Conservation (phyloP, 2,329 filamentous ascomycete species). For the Monosporascus sp. region DNA sequence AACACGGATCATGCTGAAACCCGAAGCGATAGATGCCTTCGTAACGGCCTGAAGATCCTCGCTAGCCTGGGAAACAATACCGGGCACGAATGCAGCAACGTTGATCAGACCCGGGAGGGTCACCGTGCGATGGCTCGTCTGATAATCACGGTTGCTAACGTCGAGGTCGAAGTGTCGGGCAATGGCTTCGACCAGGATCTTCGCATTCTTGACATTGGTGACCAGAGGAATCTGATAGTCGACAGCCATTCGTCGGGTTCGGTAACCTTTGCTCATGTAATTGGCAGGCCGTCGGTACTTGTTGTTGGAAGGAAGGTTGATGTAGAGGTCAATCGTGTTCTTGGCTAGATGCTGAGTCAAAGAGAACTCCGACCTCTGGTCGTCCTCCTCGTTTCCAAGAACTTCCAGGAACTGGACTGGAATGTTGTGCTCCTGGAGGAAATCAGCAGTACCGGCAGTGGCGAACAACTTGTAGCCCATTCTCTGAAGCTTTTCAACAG, state of each 20-base stretch:
- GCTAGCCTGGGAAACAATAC: slow-evolving; percentile 59
- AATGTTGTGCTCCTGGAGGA: slow-evolving; percentile 86
- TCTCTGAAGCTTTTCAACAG: slow-evolving; percentile 81
- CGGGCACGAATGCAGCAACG: slow-evolving; percentile 74
- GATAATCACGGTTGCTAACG: slow-evolving; percentile 79
- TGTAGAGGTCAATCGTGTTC: slow-evolving; percentile 97
- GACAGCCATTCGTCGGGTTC: slow-evolving; percentile 94
- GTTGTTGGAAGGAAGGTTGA: slow-evolving; percentile 98
- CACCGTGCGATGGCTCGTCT: slow-evolving; percentile 78
- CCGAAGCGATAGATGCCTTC: slow-evolving; percentile 67
- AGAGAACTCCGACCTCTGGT: slow-evolving; percentile 93
- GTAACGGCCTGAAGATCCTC: slow-evolving; percentile 65
- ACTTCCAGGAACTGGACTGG: slow-evolving; percentile 92
- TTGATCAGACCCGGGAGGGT: slow-evolving; percentile 72
- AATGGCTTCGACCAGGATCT: slow-evolving; percentile 92
- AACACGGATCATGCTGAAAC: slow-evolving; percentile 75
- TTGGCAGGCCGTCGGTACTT: slow-evolving; percentile 93
- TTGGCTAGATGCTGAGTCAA: slow-evolving; percentile 94
- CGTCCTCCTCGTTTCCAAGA: slow-evolving; percentile 69
- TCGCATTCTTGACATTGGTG: slow-evolving; percentile 98
- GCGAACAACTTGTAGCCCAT: slow-evolving; percentile 95
- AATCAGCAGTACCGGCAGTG: slow-evolving; percentile 94
- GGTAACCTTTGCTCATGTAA: slow-evolving; percentile 98
- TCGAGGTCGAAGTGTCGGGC: slow-evolving; percentile 82
- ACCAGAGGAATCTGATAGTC: slow-evolving; percentile 95